Base-by-base conservation (phyloP, 139 green algal genomes). In the Chara braunii region DNA sequence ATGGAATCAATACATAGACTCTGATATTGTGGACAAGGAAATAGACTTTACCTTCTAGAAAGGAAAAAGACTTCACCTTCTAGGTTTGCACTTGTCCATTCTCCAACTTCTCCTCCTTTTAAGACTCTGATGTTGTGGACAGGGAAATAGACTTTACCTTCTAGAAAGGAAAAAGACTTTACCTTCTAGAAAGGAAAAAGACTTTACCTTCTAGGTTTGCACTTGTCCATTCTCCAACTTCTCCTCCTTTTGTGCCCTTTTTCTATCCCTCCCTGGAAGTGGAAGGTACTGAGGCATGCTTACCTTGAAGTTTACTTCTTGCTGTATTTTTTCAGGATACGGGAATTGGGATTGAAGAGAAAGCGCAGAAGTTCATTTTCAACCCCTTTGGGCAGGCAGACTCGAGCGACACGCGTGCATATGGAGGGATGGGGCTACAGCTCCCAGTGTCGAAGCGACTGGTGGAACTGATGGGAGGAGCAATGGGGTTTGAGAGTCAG, bases 341-440 rank as follows among this genome's bases (percentile, higher is more conserved):
- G 5, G 84, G 84, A 43, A 86, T 90, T 33, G 84, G 84, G 35
- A 86, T 88, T 28, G 22, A 35, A 3, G 14, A 34, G 0, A 73
- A 64, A 7, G 31, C 35, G 24, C 60, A 68, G 32, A 30, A 53
- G 18, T 51, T 59, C 2, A 55, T 86, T 32, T 86, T 86, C 66
- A 32, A 62, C 32, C 30, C 28, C 1, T 72, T 61, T 11, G 37
- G 74, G 36, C 82, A 90, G 81, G 85, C 81, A 45, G 85, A 91
- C 75, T 85, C 84, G 75, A 75, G 43, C 23, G 78, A 75, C 1
- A 84, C 78, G 6, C 74, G 83, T 67, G 80, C 83, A 43, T 90
- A 89, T 63, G 85, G 85, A 31, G 85, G 86, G 12, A 90, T 85
- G 5, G 85, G 85, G 5, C 76, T 90, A 40, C 81, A 81, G 32